Evolutionary conservation across 1,284 basidiomycete genomes (phyloP), one percentile per base, ranked within the genome.

Genomic region (Hemileia vastatrix): DNA sequence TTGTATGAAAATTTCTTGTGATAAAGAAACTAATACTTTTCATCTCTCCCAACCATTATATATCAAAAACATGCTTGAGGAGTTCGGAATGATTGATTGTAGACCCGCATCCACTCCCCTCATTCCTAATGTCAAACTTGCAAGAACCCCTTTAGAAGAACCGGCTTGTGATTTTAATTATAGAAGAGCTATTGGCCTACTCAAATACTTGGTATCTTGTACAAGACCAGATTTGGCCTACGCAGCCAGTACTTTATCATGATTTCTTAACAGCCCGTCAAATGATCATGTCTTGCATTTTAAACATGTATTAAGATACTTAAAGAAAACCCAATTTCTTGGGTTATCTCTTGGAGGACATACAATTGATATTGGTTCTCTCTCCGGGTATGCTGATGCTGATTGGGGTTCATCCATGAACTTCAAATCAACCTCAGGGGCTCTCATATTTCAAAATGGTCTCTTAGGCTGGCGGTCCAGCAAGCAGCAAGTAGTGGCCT

Each of bases 201-300:
- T 58, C 0, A 40, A 58, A 33, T 58, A 51, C 15, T 19, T 58
- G 9, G 56, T 58, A 9, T 48, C 33, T 36, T 58, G 56, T 32
- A 58, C 56, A 2, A 19, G 47, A 8, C 56, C 56, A 11, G 56
- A 58, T 24, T 32, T 58, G 6, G 56, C 45, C 2, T 58, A 50
- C 19, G 27, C 27, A 18, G 27, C 8, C n/a, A 33, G 27, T 15
- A 23, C 47, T 11, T 4, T 57, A 4, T 57, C 54, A 3, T 9
- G 43, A 9, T 8, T 2, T 43, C 53, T 54, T 5, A 54, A 40
- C 24, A 6, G 4, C 15, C 53, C 53, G 44, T 40, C 32, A 13
- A 36, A 19, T 6, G n/a, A 19, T 40, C 53, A 54, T 9, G n/a
- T 40, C 19, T 4, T 40, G 5, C 33, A 40, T 8, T 54, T 54